These are phyloP conservation scores for Limnomonas spitsbergensis DNA, from an alignment of 139 green algal genomes.

Conservation along the genomic window DNA sequence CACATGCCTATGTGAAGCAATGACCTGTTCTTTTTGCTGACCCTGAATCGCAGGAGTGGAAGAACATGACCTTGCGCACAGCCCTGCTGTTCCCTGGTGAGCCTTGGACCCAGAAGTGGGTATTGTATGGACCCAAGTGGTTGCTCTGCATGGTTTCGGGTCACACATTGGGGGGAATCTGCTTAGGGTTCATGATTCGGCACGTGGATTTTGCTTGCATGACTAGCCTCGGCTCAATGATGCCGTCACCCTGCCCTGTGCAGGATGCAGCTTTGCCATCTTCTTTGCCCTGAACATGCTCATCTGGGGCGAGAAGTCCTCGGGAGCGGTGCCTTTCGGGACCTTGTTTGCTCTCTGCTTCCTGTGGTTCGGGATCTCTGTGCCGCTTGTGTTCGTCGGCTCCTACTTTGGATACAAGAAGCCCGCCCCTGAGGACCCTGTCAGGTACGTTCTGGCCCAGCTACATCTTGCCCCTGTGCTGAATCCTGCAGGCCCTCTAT, in stretches of 20 bases:
- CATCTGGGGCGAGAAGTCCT: slow-evolving; percentile 86
- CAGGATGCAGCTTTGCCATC: slow-evolving; percentile 84
- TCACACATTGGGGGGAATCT: too few relatives aligned
- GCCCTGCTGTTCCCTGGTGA: slow-evolving; percentile 88
- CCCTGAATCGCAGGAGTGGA: slow-evolving; percentile 90
- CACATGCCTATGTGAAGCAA: too few relatives aligned
- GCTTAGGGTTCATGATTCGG: too few relatives aligned
- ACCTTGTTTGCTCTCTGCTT: slow-evolving; percentile 94
- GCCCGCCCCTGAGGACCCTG: background rate
- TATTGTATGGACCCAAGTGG: background rate
- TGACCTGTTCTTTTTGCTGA: too few relatives aligned
- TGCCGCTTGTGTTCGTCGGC: slow-evolving; percentile 93
- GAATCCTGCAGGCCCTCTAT: too few relatives aligned
- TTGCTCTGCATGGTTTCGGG: too few relatives aligned
- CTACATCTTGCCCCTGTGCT: too few relatives aligned
- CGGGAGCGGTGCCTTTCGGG: slow-evolving; percentile 84
- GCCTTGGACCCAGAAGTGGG: background rate
- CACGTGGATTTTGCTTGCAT: too few relatives aligned
- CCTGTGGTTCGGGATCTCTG: slow-evolving; percentile 97
- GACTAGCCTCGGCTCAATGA: too few relatives aligned
- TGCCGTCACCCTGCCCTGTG: too few relatives aligned
- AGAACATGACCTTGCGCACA: slow-evolving; percentile 86
- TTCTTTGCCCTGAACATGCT: slow-evolving; percentile 93
- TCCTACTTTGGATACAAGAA: slow-evolving; percentile 78
- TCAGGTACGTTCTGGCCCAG: background rate